Evolutionary conservation across 768 basidiomycete species (phyloP).

Genomic region (Mycena galericulata): DNA sequence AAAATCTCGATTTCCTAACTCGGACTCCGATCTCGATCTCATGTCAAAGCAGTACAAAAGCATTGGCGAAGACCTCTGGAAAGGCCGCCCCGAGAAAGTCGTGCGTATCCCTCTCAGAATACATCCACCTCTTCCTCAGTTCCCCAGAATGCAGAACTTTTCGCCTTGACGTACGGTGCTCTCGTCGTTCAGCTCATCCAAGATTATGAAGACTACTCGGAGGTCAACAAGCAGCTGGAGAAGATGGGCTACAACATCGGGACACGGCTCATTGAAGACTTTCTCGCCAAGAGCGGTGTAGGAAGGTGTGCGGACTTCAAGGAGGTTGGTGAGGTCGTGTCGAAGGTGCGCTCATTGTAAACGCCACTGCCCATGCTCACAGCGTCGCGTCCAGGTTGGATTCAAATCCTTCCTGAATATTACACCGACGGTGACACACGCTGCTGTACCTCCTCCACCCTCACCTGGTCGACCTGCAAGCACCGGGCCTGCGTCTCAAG

Average conservation of each 20-base stretch:
- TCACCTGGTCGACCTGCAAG: constrained; percentile 61
- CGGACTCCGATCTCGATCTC: background rate
- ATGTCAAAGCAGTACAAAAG: constrained; percentile 81
- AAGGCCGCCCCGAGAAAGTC: constrained; percentile 93
- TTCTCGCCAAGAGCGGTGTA: constrained; percentile 91
- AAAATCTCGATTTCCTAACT: constrained; percentile 16
- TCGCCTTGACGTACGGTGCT: constrained; percentile 96
- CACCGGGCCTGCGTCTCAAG: constrained; percentile 53
- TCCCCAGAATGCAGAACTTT: constrained; percentile 93
- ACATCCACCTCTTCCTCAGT: constrained; percentile 34
- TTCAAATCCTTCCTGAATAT: constrained; percentile 98
- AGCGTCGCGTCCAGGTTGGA: constrained; percentile 73
- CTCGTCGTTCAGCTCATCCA: constrained; percentile 98
- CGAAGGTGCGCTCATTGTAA: constrained; percentile 72
- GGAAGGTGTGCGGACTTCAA: constrained; percentile 94
- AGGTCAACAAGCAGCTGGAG: constrained; percentile 96
- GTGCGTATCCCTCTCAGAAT: constrained; percentile 58
- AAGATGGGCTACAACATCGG: constrained; percentile 99
- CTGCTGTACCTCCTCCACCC: constrained; percentile 61
- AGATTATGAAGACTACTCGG: constrained; percentile 97
- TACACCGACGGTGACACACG: constrained; percentile 84
- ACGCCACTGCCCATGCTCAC: background rate
- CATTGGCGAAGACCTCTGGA: constrained; percentile 97
- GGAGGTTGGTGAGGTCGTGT: constrained; percentile 95
- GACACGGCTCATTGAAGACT: constrained; percentile 95